Base-by-base conservation (phyloP, 352 stramenopile species). In the Globisporangium mamillatum region DNA sequence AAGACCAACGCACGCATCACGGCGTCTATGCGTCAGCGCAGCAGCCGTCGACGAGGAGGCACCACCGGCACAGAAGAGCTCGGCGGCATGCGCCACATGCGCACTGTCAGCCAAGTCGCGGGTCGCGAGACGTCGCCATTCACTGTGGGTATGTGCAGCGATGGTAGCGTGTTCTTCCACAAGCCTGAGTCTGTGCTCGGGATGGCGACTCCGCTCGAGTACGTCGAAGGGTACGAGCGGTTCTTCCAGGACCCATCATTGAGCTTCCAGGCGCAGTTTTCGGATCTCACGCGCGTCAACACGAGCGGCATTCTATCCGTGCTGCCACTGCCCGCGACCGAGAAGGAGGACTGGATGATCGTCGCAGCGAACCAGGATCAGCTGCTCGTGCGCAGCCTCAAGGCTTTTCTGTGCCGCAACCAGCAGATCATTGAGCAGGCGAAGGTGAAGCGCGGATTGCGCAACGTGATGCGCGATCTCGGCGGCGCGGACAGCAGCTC, bases 81-180 rank as follows among this genome's bases (percentile, higher is more conserved):
- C 3, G 84, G 64, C 56, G 76, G 61, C 27, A 77, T 77, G 65
- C 78, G 86, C 1, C 77, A 92, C 54, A 92, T 95, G 84, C 81
- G 88, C 2, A 92, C 79, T 14, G 78, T 95, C 4, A 90, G 74
- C 62, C 79, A 92, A 53, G 72, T 95, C 0, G 81, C 85, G 14
- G 82, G 88, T 2, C 75, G 83, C n/a, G 75, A 88, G 48, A 58
- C 66, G 4, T 78, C 82, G 0, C 82, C 83, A 0, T 92, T 93
- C 62, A 91, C 84, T 12, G 75, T 95, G 12, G 88, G 88, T 22
- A 92, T 92, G 80, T 95, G 88, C 72, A 92, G 80, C 3, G 88
- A 95, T 54, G 88, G 88, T 16, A 93, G 85, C 24, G 88, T 95
- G 5, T 95, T 95, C 63, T 79, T 89, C 56, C 85, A 95, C 59